Base-by-base conservation (phyloP, 1,284 basidiomycete genomes). In the Irpex lacteus region DNA sequence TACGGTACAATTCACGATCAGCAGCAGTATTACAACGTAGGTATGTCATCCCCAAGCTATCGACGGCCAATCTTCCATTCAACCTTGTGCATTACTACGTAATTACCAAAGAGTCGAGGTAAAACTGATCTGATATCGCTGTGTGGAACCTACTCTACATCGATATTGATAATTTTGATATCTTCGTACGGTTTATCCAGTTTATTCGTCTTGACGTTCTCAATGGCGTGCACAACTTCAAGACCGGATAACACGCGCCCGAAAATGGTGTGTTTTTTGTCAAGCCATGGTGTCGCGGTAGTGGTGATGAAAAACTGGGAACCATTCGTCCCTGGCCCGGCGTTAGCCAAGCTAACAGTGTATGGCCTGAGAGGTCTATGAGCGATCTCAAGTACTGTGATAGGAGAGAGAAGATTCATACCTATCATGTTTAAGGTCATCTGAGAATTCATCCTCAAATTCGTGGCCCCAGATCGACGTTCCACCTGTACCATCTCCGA, bases 231-330 rank as follows among this genome's bases (percentile, higher is more conserved):
- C 5, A 88, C 76, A 18, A 86, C 85, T 73, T 86, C 82, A 71
- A 88, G 77, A 1, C 86, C 86, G 2, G 81, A 80, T 56, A 82
- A 71, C 19, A 94, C 90, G 11, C 94, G 87, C 7, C 95, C 94
- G 71, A 97, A 97, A 68, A 96, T 94, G 0, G 94, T 96, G 74
- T 98, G 95, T 73, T 99, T 99, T 74, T 95, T 96, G 77, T 97
- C 94, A 61, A 99, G 81, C 95, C 96, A 98, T 5, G 96, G 95
- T 4, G 94, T 95, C 9, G 96, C 92, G 1, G 91, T 96, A 2
- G 96, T 98, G 2, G 98, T 99, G 75, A 99, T 96, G 80, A 99
- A 99, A 82, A 99, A 99, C 76, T 99, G 97, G 3, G 91, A 94
- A 2, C 91, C 98, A 74, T 99, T 99, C 49, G 98, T 99, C 61